Conservation (phyloP, 2,329 filamentous ascomycete genomes). For the Neonectria ditissima region DNA sequence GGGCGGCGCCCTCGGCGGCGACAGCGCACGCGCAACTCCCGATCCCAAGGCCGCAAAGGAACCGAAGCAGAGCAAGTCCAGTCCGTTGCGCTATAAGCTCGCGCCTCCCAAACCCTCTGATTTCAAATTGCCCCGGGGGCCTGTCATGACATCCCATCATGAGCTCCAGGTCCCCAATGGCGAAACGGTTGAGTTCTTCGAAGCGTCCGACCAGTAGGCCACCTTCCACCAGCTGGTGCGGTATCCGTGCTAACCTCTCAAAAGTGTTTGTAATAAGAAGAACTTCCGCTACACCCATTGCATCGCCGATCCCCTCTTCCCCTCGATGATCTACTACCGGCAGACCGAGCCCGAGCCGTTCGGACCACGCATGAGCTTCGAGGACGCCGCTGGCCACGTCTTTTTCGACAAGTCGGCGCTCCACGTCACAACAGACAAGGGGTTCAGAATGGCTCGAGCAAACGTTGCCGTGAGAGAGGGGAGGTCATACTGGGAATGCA, state of each 20-base stretch:
- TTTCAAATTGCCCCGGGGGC: constrained; percentile 69
- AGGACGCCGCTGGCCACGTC: constrained; percentile 88
- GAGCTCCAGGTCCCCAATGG: constrained; percentile 63
- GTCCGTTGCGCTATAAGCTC: constrained; percentile 71
- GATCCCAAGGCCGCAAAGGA: constrained; percentile 62
- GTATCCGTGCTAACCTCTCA: constrained; percentile 11
- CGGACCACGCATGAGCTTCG: constrained; percentile 87
- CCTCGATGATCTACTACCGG: constrained; percentile 88
- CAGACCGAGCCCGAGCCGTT: constrained; percentile 89
- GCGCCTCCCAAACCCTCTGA: constrained; percentile 72
- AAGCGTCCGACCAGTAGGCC: constrained; percentile 73
- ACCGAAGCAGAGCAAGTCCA: constrained; percentile 56
- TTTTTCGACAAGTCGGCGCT: constrained; percentile 81
- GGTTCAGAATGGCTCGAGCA: constrained; percentile 89
- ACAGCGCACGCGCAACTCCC: constrained; percentile 67
- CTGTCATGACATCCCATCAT: constrained; percentile 68
- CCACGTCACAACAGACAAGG: constrained; percentile 89
- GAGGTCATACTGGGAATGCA: constrained; percentile 94
- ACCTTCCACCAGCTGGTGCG: not conserved
- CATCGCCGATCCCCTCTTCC: constrained; percentile 88
- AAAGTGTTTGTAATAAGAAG: constrained; percentile 72
- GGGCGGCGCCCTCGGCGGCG: constrained; percentile 53
- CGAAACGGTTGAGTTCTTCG: constrained; percentile 67
- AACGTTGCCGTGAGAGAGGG: constrained; percentile 93
- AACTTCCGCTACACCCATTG: constrained; percentile 91